phyloP scores from a whole-genome alignment of 2,329 filamentous ascomycete genomes.

The Pseudogymnoascus sp. region DNA sequence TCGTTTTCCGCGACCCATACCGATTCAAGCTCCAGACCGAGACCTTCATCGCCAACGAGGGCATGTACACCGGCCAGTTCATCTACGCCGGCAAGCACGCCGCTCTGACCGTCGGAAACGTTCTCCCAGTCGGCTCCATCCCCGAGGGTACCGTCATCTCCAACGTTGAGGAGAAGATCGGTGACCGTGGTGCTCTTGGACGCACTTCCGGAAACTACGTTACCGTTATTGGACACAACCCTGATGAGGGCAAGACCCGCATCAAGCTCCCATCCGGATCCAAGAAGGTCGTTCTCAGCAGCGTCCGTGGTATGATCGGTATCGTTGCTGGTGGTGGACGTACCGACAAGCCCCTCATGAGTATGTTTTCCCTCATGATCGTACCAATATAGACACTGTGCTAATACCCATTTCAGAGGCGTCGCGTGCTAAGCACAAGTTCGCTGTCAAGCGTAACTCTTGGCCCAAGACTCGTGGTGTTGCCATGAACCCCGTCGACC shows the following conservation, averaged over 20 bases:
- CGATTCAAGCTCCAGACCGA: slow-evolving; percentile 95
- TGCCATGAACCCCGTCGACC: slow-evolving; percentile 99
- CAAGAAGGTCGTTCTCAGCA: slow-evolving; percentile 97
- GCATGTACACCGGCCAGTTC: slow-evolving; percentile 99
- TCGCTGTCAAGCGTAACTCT: slow-evolving; percentile 99
- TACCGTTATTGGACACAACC: slow-evolving; percentile 96
- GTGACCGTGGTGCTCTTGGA: slow-evolving; percentile 92
- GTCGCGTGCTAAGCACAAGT: slow-evolving; percentile 99
- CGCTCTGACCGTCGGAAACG: slow-evolving; percentile 90
- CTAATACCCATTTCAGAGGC: slow-evolving; percentile 64
- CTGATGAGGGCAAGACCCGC: slow-evolving; percentile 98
- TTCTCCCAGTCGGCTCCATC: slow-evolving; percentile 88
- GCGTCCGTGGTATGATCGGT: slow-evolving; percentile 94
- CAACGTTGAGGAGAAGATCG: slow-evolving; percentile 98
- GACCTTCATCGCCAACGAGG: slow-evolving; percentile 99
- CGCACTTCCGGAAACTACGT: slow-evolving; percentile 99
- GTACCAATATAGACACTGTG: slow-evolving; percentile 15
- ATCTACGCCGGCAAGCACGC: slow-evolving; percentile 99
- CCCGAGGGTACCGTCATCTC: slow-evolving; percentile 98
- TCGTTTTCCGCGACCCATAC: slow-evolving; percentile 97
- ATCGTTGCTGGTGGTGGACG: slow-evolving; percentile 98
- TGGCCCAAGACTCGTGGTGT: slow-evolving; percentile 99
- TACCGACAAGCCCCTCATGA: slow-evolving; percentile 99
- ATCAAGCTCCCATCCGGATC: slow-evolving; percentile 98
- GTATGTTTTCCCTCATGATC: slow-evolving; percentile 43